Evolutionary conservation across 352 stramenopile species (phyloP), one percentile per base, ranked within the genome.

Genomic region (Aphanomyces stellatus): DNA sequence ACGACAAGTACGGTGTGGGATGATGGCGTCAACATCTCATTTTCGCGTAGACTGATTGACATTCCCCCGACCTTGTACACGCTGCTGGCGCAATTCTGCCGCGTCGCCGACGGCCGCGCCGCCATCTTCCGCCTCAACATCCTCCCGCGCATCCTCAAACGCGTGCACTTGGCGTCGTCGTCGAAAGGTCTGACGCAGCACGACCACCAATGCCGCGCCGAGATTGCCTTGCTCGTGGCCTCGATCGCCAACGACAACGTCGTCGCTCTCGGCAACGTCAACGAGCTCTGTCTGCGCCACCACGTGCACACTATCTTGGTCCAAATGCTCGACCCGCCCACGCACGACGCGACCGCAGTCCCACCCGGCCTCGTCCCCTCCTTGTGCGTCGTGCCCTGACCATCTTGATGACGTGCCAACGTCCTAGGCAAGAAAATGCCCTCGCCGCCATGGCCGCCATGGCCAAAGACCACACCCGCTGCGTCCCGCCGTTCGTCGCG

Each of bases 71-170:
- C 84, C 49, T 62, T 93, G 3, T 91, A 82, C 42, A 87, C 79
- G 4, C 71, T 93, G 1, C 33, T 93, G 4, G 78, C 69, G 2
- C 86, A 83, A 43, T 68, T 93, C 0, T 90, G 84, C 72, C 72
- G 74, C 4, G 74, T 93, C 30, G 65, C 76, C 0, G 79, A 89
- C 24, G 84, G 84, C 5, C 69, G 81, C 30, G 72, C 60, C 10
- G 82, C 76, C 1, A 65, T 93, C 25, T 81, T 89, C 73, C 72
- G 75, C 49, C 73, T 81, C 13, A 83, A 90, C 25, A 74, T 89
- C 0, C 56, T 93, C 0, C 80, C 82, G 60, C 78, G 82, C 2
- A 62, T 90, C 17, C 74, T 93, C n/a, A 88, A 89, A 57, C 81
- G 84, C 0, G 71, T 91, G 8, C 82, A 93, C 51, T 67, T 89